phyloP scores from a whole-genome alignment of 805 yeast species.

The Hanseniaspora mollemarum region DNA sequence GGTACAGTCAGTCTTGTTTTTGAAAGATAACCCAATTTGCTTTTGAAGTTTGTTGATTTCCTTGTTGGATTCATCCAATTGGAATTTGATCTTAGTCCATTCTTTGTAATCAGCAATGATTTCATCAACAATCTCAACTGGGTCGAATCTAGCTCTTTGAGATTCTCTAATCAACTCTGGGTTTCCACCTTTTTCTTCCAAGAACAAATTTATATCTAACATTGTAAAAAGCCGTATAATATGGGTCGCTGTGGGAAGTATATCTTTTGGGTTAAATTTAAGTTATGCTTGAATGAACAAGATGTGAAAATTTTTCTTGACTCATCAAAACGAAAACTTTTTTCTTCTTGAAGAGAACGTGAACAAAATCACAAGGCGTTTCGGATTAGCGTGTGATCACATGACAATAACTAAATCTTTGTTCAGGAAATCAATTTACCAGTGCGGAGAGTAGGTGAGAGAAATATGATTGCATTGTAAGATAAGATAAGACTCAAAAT shows the following conservation, averaged over 20 bases:
- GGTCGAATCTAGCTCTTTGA: conserved; percentile 86
- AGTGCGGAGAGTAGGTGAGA: too few species aligned
- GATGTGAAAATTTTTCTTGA: neutral
- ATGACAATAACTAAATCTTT: too few species aligned
- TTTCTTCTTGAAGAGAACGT: neutral
- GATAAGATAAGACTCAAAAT: too few species aligned
- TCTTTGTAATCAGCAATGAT: conserved; percentile 80
- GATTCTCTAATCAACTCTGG: conserved; percentile 80
- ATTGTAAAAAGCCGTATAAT: conserved; percentile 31
- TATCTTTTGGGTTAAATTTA: too few species aligned
- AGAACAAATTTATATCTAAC: conserved; percentile 87
- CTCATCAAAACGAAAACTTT: neutral
- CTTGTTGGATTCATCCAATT: conserved; percentile 83
- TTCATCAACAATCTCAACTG: conserved; percentile 92
- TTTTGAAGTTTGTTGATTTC: conserved; percentile 79
- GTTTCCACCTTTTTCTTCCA: conserved; percentile 94
- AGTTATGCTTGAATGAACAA: neutral
- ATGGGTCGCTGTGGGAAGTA: neutral
- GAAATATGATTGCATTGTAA: too few species aligned
- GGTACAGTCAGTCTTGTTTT: conserved; percentile 87
- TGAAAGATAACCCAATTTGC: conserved; percentile 82
- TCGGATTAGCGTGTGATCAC: too few species aligned
- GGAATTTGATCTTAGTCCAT: conserved; percentile 85
- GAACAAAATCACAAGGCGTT: too few species aligned
- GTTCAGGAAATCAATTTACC: neutral